Evolutionary conservation across 2,329 filamentous ascomycete species (phyloP), one percentile per base, ranked within the genome.

Genomic region (Aspergillus felis): DNA sequence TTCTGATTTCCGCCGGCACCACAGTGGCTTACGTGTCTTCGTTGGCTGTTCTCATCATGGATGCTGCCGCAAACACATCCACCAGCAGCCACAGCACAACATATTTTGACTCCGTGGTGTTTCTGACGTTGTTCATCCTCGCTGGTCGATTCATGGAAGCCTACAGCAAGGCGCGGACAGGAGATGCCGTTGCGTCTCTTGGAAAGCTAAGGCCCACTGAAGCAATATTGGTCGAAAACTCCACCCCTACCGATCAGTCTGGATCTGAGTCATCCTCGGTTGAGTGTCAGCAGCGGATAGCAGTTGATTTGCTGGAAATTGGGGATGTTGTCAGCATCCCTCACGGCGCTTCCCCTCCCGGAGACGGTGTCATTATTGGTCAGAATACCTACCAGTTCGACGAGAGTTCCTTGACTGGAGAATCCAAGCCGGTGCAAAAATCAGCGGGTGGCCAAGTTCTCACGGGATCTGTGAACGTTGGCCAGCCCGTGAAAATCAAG

Each of bases 81-180:
- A 71, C 74, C 78, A 53, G 76, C 80, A 79, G 81, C 50, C 76
- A 82, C 17, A 81, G 82, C 53, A 85, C 87, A 3, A 80, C 77
- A 20, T 97, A 96, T 73, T 97, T 96, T 70, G 93, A 97, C 72
- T 91, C 92, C 0, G 92, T 97, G 1, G 90, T 96, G 2, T 96
- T 97, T 61, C 73, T 97, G 56, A 96, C 92, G 0, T 81, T 97
- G 61, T 97, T 97, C 71, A 82, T 97, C 24, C 84, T 97, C 1
- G 79, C 82, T 47, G 84, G 84, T 14, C 74, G 75, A 38, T 77
- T 70, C 47, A 60, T 78, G 44, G 93, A 97, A 77, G 87, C 90
- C 1, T 95, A 94, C 77, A 96, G 90, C 80, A 96, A 96, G 74
- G 88, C 91, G 0, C 93, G 89, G 68, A 91, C 92, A 0, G 92